Percentiles rank a stretch among this genome's conserved stretches.
Evolutionary conservation across 202 grass and related monocot genomes (phyloP).

Genomic region (Setaria viridis): DNA sequence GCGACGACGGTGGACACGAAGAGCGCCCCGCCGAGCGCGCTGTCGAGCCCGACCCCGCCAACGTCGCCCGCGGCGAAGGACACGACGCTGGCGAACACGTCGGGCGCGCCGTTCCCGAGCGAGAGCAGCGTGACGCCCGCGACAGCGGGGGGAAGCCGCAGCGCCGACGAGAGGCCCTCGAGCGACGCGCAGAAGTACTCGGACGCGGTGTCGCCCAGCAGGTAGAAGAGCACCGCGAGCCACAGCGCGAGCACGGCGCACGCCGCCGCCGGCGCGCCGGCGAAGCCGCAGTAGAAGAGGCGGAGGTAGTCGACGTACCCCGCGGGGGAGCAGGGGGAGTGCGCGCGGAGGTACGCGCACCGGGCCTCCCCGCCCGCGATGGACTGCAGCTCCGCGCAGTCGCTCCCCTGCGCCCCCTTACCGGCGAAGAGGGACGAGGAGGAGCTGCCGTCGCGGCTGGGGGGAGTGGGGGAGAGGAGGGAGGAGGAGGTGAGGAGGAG

Average conservation of each 20-base stretch:
- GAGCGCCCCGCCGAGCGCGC: conserved; percentile 75
- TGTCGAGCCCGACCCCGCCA: conserved; percentile 63
- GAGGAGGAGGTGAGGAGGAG: conserved; percentile 22
- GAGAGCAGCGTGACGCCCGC: conserved; percentile 89
- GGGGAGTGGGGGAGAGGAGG: neutral
- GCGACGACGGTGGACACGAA: conserved; percentile 75
- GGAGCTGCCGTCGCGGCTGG: neutral
- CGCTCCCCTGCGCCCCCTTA: neutral
- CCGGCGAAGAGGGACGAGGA: neutral
- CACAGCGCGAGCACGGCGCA: conserved; percentile 58
- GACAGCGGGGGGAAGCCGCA: conserved; percentile 76
- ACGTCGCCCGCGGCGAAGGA: conserved; percentile 63
- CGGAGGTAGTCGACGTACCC: conserved; percentile 83
- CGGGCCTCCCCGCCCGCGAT: conserved; percentile 34
- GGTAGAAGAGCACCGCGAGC: conserved; percentile 77
- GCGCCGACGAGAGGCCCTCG: conserved; percentile 67
- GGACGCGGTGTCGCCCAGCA: conserved; percentile 79
- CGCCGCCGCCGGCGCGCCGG: conserved; percentile 13
- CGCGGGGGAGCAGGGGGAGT: conserved; percentile 49
- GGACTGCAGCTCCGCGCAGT: conserved; percentile 67
- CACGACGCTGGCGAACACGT: conserved; percentile 79
- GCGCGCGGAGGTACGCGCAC: conserved; percentile 51
- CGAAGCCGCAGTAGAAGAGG: conserved; percentile 75
- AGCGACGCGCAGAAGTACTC: conserved; percentile 86
- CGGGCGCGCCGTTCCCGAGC: conserved; percentile 83